phyloP scores from a whole-genome alignment of 139 green algal genomes.

The Mesotaenium endlicherianum region DNA sequence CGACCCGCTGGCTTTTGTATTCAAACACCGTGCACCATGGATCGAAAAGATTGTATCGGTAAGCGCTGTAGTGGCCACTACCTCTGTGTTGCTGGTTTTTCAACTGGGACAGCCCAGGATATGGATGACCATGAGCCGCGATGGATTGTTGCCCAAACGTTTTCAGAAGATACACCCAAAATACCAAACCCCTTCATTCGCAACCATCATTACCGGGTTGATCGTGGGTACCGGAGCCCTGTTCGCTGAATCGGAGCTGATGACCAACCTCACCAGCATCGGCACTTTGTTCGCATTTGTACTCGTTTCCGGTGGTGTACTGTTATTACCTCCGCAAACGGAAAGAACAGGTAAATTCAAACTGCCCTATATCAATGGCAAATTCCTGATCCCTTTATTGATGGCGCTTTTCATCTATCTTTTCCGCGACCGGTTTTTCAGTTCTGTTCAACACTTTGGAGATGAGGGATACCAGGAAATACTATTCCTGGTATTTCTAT shows the following conservation, averaged over 20 bases:
- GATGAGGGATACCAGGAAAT: no score
- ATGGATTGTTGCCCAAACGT: neutral
- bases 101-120: neutral
- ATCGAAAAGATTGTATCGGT: neutral
- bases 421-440: no score
- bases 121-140: neutral
- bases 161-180: neutral
- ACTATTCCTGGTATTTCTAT: no score
- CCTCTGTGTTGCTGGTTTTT: neutral
- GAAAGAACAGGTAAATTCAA: no score
- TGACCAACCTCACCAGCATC: neutral
- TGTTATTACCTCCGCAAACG: no score
- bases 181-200: neutral
- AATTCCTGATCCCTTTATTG: no score
- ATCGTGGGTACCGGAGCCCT: neutral
- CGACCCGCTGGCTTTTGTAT: neutral
- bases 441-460: no score
- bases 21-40: neutral
- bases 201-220: neutral
- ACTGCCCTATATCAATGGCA: no score
- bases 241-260: neutral
- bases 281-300: neutral
- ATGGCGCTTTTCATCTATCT: no score
- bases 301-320: neutral
- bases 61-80: neutral